Conservation (phyloP, 176 grass and related monocot species). For the Oryza brachyantha region DNA sequence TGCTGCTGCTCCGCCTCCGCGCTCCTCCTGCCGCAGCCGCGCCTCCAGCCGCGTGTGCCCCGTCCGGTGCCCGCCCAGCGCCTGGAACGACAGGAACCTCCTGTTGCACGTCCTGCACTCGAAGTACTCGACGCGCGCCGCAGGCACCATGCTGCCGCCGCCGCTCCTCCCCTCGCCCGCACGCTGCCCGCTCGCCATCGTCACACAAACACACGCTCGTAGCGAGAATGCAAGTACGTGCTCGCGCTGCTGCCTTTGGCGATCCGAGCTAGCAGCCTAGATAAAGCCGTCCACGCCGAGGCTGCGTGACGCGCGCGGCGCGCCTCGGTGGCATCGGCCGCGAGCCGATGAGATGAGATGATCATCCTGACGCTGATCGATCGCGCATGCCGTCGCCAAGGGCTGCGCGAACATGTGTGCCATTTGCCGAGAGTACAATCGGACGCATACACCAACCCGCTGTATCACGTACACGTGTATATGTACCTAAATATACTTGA, state of each 20-base stretch:
- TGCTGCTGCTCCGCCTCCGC: slow-evolving; percentile 33
- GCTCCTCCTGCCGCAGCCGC: slow-evolving; percentile 22
- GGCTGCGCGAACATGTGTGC: not conserved
- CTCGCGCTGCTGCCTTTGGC: no score
- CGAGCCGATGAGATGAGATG: not conserved
- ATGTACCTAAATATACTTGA: no score
- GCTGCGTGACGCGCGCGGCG: not conserved
- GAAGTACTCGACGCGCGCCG: slow-evolving; percentile 28
- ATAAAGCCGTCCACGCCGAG: not conserved
- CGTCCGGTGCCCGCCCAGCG: slow-evolving; percentile 56
- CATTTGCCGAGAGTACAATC: not conserved
- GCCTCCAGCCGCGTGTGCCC: slow-evolving; percentile 51
- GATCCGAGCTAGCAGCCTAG: no score
- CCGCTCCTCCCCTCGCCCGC: not conserved
- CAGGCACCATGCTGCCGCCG: not conserved
- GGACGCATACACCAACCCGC: not conserved
- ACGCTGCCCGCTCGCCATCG: not conserved
- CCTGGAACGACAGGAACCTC: slow-evolving; percentile 61
- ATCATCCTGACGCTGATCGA: slow-evolving; percentile 42
- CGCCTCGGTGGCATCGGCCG: not conserved
- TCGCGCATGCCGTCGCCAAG: no score
- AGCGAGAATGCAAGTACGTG: no score
- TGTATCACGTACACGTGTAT: not conserved
- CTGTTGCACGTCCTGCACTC: slow-evolving; percentile 56
- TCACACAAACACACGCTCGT: slow-evolving; percentile 14